Conservation (phyloP, 768 basidiomycete genomes). For the Lactarius psammicola region DNA sequence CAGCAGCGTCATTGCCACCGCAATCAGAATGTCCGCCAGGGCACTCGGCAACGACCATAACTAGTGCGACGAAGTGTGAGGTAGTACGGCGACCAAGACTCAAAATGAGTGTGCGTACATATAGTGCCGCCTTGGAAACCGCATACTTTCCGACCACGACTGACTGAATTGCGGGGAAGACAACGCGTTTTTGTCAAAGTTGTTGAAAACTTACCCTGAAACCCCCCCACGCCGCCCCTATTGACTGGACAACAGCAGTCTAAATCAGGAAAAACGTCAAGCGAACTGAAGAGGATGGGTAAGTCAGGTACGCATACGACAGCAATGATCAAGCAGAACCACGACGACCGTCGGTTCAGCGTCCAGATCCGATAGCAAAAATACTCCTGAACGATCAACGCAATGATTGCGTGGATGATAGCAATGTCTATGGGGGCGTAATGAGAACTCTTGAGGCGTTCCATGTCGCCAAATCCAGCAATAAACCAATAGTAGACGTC, state of each 20-base stretch:
- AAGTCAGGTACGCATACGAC: neutral
- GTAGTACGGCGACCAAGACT: neutral
- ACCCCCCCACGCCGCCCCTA: slow-evolving; percentile 5
- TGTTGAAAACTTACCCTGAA: neutral
- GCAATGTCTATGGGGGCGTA: slow-evolving; percentile 23
- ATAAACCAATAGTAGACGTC: slow-evolving; percentile 35
- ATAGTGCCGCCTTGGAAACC: neutral
- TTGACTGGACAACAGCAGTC: neutral
- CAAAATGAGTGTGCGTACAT: neutral
- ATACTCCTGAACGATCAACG: slow-evolving; percentile 34
- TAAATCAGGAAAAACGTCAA: neutral
- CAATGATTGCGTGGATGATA: slow-evolving; percentile 32
- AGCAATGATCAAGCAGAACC: neutral
- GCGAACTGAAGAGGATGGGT: neutral
- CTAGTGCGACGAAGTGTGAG: neutral
- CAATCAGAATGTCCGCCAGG: slow-evolving; percentile 7
- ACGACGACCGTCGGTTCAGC: slow-evolving; percentile 16
- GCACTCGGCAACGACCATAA: slow-evolving; percentile 2
- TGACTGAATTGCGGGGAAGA: neutral
- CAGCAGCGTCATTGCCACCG: neutral
- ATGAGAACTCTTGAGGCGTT: slow-evolving; percentile 26
- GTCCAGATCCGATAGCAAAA: slow-evolving; percentile 24
- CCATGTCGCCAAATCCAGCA: slow-evolving; percentile 34
- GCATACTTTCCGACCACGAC: neutral
- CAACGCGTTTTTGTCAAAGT: neutral